phyloP scores from a whole-genome alignment of 306 rosid genomes.

The Cucurbita maxima region DNA sequence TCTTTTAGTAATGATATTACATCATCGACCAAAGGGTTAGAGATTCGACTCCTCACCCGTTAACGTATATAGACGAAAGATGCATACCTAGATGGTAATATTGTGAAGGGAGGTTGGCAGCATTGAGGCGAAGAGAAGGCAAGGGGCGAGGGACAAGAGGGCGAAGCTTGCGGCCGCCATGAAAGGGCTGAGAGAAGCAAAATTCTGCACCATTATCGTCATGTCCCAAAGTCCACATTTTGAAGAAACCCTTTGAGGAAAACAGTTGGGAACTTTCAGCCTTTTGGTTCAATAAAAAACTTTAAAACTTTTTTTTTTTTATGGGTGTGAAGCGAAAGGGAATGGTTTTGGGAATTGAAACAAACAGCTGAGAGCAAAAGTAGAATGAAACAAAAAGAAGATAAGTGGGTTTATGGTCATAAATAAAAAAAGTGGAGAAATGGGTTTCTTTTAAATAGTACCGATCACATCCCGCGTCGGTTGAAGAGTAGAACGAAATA shows the following conservation, averaged over 20 bases:
- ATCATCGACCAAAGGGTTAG: too few species aligned
- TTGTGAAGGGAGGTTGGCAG: slow-evolving; percentile 36
- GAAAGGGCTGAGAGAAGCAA: slow-evolving; percentile 44
- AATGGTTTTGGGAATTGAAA: slow-evolving; percentile 3
- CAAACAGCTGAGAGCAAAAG: background rate
- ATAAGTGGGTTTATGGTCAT: background rate
- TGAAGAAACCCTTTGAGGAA: background rate
- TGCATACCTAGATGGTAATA: slow-evolving; percentile 52
- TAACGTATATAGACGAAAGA: background rate
- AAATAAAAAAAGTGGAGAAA: too few species aligned
- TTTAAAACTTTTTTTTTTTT: background rate
- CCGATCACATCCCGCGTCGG: too few species aligned
- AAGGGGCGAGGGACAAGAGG: slow-evolving; percentile 63
- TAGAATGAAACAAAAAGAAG: background rate
- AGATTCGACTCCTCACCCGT: too few species aligned
- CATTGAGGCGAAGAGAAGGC: slow-evolving; percentile 28
- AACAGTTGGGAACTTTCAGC: background rate
- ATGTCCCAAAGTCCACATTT: slow-evolving; percentile 76
- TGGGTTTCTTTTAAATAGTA: too few species aligned
- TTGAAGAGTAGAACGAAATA: too few species aligned
- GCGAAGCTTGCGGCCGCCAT: slow-evolving; percentile 44
- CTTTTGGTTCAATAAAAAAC: background rate
- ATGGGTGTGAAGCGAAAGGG: background rate
- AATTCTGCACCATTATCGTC: slow-evolving; percentile 41
- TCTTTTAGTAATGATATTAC: too few species aligned